Conservation (phyloP, 2,329 filamentous ascomycete species). For the Rhynchosporium secalis region DNA sequence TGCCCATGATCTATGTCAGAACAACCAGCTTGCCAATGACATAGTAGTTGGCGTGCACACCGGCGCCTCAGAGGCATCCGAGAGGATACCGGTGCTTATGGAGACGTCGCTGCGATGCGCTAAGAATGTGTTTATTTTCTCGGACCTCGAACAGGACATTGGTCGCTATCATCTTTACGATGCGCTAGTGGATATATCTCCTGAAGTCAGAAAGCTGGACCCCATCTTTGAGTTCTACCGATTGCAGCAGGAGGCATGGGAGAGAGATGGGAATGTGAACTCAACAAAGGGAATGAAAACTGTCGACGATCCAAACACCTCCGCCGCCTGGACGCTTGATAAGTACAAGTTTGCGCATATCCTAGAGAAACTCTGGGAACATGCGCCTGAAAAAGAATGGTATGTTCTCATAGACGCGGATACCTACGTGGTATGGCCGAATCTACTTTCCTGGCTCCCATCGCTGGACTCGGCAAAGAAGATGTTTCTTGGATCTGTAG, state of each 20-base stretch:
- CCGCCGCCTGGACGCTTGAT: constrained; percentile 54
- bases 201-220: not conserved
- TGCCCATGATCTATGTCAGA: not conserved
- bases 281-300: constrained; percentile 25
- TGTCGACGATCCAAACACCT: constrained; percentile 37
- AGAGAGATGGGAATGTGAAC: constrained; percentile 47
- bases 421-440: constrained; percentile 57
- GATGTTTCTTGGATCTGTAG: constrained; percentile 54
- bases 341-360: constrained; percentile 64
- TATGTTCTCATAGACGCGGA: constrained; percentile 60
- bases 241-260: constrained; percentile 46
- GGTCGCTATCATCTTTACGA: constrained; percentile 48
- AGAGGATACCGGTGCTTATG: constrained; percentile 54
- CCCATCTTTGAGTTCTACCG: constrained; percentile 47
- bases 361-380: constrained; percentile 54
- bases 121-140: constrained; percentile 54
- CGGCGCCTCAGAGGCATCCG: constrained; percentile 54
- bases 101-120: constrained; percentile 52
- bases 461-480: constrained; percentile 38
- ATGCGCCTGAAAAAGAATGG: constrained; percentile 56
- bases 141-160: constrained; percentile 54
- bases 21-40: not conserved
- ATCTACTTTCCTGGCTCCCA: constrained; percentile 42
- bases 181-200: constrained; percentile 39
- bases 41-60: constrained; percentile 53